Evolutionary conservation across 805 yeast species (phyloP), one percentile per base, ranked within the genome.

Genomic region (Yamadazyma philogaea): DNA sequence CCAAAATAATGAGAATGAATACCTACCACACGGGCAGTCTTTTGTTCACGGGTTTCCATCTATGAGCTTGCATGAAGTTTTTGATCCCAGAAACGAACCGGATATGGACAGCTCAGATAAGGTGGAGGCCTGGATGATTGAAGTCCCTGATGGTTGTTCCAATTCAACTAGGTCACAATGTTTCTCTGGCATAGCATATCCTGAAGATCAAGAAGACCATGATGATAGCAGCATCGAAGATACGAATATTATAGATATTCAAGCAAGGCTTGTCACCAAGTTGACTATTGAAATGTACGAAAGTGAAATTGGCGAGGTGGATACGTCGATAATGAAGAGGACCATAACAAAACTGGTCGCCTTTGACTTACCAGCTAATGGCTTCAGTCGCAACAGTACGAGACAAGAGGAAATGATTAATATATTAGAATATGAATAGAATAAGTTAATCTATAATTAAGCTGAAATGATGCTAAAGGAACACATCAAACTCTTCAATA

Each of bases 51-150:
- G 37, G 14, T 12, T 34, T 7, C 37, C 37, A 3, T 7, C 37
- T 14, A 7, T 34, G 22, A 15, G 27, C 15, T 21, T 34, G 7
- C 37, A 34, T 34, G 37, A 34, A 21, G 8, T 35, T 10, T 30
- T 84, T 54, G 74, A 82, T 45, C 91, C 91, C 10, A 68, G 87
- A 53, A 61, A 61, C 22, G 79, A 80, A 2, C 63, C 74, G 7
- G 81, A 79, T 57, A 84, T 85, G 89, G 71, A 79, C 1, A 76
- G 72, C 47, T 66, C 61, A 37, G 91, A 85, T 52, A 85, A 84
- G 52, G 85, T 85, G 1, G 68, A 68, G 30, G 63, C 58, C 6
- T 85, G 93, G 93, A 73, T 85, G 27, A 63, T 64, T 3, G 67
- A 70, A 21, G 72, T 85, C 3, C 90, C 90, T 1, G 27, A 20